Evolutionary conservation across 1,139 yeast genomes (phyloP).

Genomic region (Hansenula anomala): DNA sequence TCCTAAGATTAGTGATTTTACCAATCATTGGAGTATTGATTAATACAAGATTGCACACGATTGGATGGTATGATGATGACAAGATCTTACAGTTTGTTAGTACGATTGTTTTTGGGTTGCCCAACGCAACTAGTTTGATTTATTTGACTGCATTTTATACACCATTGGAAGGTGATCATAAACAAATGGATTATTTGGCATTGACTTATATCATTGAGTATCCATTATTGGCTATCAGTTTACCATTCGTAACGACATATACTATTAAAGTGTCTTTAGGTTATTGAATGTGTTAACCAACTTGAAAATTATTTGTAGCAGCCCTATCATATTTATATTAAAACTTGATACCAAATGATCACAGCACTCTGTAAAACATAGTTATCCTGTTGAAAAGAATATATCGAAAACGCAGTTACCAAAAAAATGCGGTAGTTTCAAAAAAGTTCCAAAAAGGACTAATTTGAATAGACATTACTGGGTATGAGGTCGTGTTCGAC

Average conservation of each 20-base stretch:
- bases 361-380: background rate
- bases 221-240: slow-evolving; percentile 48
- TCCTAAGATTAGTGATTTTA: slow-evolving; percentile 39
- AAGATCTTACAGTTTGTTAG: slow-evolving; percentile 48
- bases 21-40: slow-evolving; percentile 61
- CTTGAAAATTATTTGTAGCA: background rate
- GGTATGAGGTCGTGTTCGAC: slow-evolving; percentile 40
- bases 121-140: slow-evolving; percentile 81
- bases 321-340: too few species aligned
- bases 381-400: slow-evolving; percentile 9
- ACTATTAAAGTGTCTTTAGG: slow-evolving; percentile 28
- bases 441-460: too few species aligned
- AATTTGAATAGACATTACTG: slow-evolving; percentile 16
- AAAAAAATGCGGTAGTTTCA: slow-evolving; percentile 20
- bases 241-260: slow-evolving; percentile 59
- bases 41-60: slow-evolving; percentile 34
- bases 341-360: too few species aligned
- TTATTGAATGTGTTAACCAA: background rate
- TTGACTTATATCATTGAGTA: slow-evolving; percentile 69
- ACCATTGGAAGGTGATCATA: slow-evolving; percentile 49
- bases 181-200: slow-evolving; percentile 84
- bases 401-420: slow-evolving; percentile 41
- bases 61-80: slow-evolving; percentile 38
- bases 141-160: slow-evolving; percentile 84
- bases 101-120: slow-evolving; percentile 73